phyloP scores from a whole-genome alignment of 192 early-diverging fungal genomes.

The Entomortierella chlamydospora region DNA sequence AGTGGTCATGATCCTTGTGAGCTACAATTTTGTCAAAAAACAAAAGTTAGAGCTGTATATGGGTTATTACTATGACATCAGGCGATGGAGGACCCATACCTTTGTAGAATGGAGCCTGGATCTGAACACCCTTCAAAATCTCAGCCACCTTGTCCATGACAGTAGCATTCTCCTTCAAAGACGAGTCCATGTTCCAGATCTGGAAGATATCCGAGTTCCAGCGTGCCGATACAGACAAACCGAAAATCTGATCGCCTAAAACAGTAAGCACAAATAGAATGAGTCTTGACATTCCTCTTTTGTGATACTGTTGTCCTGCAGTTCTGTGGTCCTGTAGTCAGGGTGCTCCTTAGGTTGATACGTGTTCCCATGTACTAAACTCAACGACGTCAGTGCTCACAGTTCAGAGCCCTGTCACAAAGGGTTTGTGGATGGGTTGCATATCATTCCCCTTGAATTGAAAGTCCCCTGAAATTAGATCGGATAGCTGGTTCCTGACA shows the following conservation, averaged over 20 bases:
- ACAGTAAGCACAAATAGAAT: neutral
- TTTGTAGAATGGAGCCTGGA: constrained; percentile 62
- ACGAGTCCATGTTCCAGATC: constrained; percentile 62
- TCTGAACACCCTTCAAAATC: constrained; percentile 46
- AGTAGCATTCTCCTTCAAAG: constrained; percentile 39
- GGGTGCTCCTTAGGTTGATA: neutral
- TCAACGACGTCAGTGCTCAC: constrained; percentile 1
- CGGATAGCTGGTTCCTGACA: neutral
- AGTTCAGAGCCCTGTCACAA: neutral
- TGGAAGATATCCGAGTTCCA: constrained; percentile 62
- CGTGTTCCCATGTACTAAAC: neutral
- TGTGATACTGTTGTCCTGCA: neutral
- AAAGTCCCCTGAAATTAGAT: neutral
- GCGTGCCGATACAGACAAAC: constrained; percentile 58
- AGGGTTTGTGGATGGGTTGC: too few relatives aligned
- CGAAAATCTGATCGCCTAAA: constrained; percentile 61
- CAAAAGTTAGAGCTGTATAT: neutral
- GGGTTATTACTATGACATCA: neutral
- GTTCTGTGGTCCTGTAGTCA: too few relatives aligned
- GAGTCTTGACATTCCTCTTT: neutral
- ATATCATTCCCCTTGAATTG: neutral
- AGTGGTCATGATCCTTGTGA: constrained; percentile 57
- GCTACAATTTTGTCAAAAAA: constrained; percentile 11
- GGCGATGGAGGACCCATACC: constrained; percentile 22
- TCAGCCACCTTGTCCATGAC: constrained; percentile 57